Evolutionary conservation across 2,329 filamentous ascomycete species (phyloP), one percentile per base, ranked within the genome.

Genomic region (Epichloe amarillans): DNA sequence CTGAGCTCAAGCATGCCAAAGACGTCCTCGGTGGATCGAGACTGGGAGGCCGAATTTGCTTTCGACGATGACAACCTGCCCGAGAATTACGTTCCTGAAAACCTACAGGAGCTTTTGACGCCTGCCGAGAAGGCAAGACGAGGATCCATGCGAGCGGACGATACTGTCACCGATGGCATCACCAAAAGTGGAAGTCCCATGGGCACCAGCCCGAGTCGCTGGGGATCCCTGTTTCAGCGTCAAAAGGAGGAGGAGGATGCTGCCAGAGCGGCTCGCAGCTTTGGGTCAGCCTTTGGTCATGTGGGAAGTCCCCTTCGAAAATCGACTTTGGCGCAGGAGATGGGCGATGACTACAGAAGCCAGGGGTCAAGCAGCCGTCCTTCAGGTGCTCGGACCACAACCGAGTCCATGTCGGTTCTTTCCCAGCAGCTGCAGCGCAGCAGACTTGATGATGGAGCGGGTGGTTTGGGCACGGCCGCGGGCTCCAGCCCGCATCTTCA

Each of bases 61-160:
- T 91, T 93, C 58, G 90, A 95, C 61, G 89, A 95, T 40, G 67
- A 69, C 50, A 67, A 66, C 39, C 57, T 64, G 5, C 67, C 67
- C 26, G 67, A 69, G 49, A 69, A 69, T 46, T 87, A 93, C 60
- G 74, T 97, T 10, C 93, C 91, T 0, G 85, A 79, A 54, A 77
- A 80, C 52, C 68, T 84, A 37, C 79, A 82, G 58, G 81, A 84
- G 53, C 70, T 85, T 14, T 66, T 85, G 57, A 85, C 82, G 3
- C 80, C 81, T 1, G 78, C 79, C 14, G 82, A 85, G 61, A 83
- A 84, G 63, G 82, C 80, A 11, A 72, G 82, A 11, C 70, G 82
- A 46, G 80, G 80, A 12, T 53, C 81, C 2, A 67, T 76, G 54
- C 72, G 75, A 47, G 73, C 69, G 49, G 78, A 80, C n/a, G 76